These are phyloP conservation scores for Blepharisma japonicum DNA, from an alignment of 73 alveolate genomes.

Conservation along the genomic window DNA sequence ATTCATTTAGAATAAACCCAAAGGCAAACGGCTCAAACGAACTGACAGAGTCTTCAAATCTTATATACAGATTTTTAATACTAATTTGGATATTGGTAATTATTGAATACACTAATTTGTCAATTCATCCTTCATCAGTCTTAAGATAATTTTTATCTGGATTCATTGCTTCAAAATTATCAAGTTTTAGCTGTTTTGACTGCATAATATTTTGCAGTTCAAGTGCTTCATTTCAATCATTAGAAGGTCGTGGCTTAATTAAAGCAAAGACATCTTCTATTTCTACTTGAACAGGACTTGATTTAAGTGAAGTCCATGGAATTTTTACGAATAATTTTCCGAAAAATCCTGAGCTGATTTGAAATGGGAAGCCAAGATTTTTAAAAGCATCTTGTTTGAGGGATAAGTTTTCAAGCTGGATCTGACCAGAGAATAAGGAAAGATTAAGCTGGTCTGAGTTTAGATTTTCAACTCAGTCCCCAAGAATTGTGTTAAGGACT, in stretches of 20 bases:
- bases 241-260: slow-evolving; percentile 42
- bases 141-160: slow-evolving; percentile 35
- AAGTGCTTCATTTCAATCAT: slow-evolving; percentile 52
- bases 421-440: slow-evolving; percentile 46
- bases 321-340: slow-evolving; percentile 53
- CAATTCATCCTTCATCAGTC: slow-evolving; percentile 47
- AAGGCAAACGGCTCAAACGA: slow-evolving; percentile 46
- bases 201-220: slow-evolving; percentile 36
- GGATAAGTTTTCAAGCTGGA: slow-evolving; percentile 43
- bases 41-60: slow-evolving; percentile 55
- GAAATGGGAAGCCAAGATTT: slow-evolving; percentile 56
- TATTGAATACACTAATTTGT: slow-evolving; percentile 35
- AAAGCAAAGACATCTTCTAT: slow-evolving; percentile 46
- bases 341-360: slow-evolving; percentile 45
- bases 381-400: slow-evolving; percentile 43
- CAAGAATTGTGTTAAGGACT: slow-evolving; percentile 48
- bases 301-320: slow-evolving; percentile 41
- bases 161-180: slow-evolving; percentile 39
- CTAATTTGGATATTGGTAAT: slow-evolving; percentile 48
- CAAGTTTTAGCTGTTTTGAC: slow-evolving; percentile 35
- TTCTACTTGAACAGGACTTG: slow-evolving; percentile 47
- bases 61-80: slow-evolving; percentile 41
- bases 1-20: slow-evolving; percentile 36
- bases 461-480: slow-evolving; percentile 54
- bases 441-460: slow-evolving; percentile 53